Base-by-base conservation (phyloP, 768 basidiomycete species). In the Hortiboletus campestris region DNA sequence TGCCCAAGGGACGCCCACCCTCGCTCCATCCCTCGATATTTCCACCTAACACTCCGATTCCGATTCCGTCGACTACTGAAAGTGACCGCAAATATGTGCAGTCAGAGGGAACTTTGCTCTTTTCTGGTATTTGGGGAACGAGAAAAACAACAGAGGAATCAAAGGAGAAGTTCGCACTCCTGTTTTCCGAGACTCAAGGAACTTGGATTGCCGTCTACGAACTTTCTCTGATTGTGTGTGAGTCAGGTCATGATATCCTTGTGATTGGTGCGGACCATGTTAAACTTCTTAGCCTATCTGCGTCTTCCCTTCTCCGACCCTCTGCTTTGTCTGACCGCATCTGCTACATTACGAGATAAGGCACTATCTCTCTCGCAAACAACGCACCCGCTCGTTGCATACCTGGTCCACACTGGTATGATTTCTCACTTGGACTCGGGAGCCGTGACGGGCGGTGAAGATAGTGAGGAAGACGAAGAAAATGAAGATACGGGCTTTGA, bases 341-440 rank as follows among this genome's bases (percentile, higher is more conserved):
- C 90, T 3, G 80, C 85, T n/a, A 97, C 94, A 1, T 74, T 96
- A n/a, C 82, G 94, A 46, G 91, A 95, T 22, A 89, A 84, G 63
- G 82, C 86, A 0, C 67, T 89, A 8, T 70, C 78, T 14, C 62
- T 78, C 13, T 80, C 78, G 3, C 71, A 79, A 7, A 67, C 70
- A 6, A 62, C 75, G 31, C 62, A 69, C 48, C 64, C 72, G 1
- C 62, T 83, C 28, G 58, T 67, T 19, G 57, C 51, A 55, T 73
- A 61, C 60, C 55, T 70, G 49, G 40, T 40, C 41, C 55, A 36
- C 47, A 55, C 53, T 6, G 63, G 55, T 34, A 45, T 68, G 19
- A 40, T 64, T 31, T 60, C 60, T 32, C 50, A 47, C 51, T 52
- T 49, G 34, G 64, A 62, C 20, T 22, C 46, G 25, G 53, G 31